Conservation (phyloP, 305 asterid species). For the Andrographis paniculata region DNA sequence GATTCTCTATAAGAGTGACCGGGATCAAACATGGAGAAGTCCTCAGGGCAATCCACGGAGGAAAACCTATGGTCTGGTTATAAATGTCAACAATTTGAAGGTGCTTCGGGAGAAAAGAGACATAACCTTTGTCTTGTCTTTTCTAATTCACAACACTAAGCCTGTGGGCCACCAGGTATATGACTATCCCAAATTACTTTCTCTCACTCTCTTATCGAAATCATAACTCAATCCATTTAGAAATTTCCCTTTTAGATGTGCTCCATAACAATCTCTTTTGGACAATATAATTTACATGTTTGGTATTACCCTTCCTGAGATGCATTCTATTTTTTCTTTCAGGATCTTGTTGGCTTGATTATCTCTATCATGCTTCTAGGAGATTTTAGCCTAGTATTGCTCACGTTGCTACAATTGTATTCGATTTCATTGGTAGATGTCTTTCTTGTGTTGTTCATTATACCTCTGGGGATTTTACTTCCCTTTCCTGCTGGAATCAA, state of each 20-base stretch:
- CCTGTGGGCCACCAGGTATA: constrained; percentile 99
- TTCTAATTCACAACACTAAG: constrained; percentile 79
- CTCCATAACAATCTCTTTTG: too few species aligned
- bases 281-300: too few species aligned
- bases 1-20: constrained; percentile 31
- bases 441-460: constrained; percentile 53
- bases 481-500: constrained; percentile 89
- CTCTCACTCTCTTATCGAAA: too few species aligned
- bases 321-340: too few species aligned
- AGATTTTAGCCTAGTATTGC: constrained; percentile 84
- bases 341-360: constrained; percentile 85
- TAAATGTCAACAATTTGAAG: constrained; percentile 61
- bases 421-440: constrained; percentile 60
- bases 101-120: constrained; percentile 76
- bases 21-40: constrained; percentile 31
- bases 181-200: too few species aligned
- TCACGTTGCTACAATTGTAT: constrained; percentile 74
- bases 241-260: too few species aligned
- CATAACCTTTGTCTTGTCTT: constrained; percentile 62
- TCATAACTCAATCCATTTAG: too few species aligned
- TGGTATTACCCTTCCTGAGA: too few species aligned
- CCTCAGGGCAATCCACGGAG: constrained; percentile 35
- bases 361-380: constrained; percentile 74
- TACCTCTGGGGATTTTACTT: constrained; percentile 75
- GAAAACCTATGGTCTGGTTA: constrained; percentile 51